Evolutionary conservation across 495 filamentous ascomycete genomes (phyloP).

Genomic region (Pseudotulostoma volvatum): DNA sequence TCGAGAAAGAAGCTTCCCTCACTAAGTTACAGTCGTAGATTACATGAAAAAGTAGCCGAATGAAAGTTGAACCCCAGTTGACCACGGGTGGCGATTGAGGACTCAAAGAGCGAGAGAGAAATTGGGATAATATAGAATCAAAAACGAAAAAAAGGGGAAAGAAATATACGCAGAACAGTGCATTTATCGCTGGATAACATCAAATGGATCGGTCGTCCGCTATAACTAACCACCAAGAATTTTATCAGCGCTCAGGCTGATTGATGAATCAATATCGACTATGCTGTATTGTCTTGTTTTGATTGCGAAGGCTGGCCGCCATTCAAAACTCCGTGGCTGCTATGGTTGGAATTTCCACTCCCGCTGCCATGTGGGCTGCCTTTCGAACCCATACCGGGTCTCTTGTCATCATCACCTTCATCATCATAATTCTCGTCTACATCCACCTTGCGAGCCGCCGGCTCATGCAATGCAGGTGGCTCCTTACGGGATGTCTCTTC

Average conservation of each 20-base stretch:
- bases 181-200: not conserved
- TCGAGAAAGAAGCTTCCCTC: not conserved
- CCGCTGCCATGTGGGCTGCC: conserved; percentile 28
- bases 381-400: conserved; percentile 23
- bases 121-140: not conserved
- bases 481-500: conserved; percentile 36
- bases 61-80: not conserved
- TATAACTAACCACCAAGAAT: not conserved
- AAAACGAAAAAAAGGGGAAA: not conserved
- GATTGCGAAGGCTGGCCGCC: conserved; percentile 18
- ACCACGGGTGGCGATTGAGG: not conserved
- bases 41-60: not conserved
- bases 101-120: not conserved
- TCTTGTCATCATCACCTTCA: conserved; percentile 69
- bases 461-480: conserved; percentile 47
- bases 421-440: conserved; percentile 96
- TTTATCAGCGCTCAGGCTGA: not conserved
- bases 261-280: conserved; percentile 1
- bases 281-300: conserved; percentile 21
- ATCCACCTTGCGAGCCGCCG: conserved; percentile 86
- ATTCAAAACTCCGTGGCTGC: conserved; percentile 15
- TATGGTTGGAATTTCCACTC: conserved; percentile 16
- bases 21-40: not conserved
- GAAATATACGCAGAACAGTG: not conserved
- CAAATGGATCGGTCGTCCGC: not conserved